Conservation (phyloP, 2,329 filamentous ascomycete species). For the Pestalotiopsis sp. region DNA sequence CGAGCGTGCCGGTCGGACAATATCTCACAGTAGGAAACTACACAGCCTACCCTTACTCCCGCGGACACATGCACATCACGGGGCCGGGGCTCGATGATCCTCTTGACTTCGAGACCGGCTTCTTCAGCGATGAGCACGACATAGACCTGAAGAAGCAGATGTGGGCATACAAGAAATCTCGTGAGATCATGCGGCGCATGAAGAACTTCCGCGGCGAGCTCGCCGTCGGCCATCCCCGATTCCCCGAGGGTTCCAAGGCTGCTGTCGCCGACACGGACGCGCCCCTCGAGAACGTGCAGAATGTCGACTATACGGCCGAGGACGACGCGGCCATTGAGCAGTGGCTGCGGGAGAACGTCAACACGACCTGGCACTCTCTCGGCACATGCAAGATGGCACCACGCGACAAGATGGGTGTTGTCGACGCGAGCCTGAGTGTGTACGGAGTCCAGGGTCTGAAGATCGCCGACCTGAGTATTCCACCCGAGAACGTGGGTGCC, state of each 20-base stretch:
- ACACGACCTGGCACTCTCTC: slow-evolving; percentile 45
- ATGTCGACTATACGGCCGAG: slow-evolving; percentile 49
- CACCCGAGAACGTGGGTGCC: slow-evolving; percentile 37
- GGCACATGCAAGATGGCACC: slow-evolving; percentile 46
- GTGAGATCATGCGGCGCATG: slow-evolving; percentile 61
- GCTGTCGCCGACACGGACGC: slow-evolving; percentile 36
- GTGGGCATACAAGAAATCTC: slow-evolving; percentile 66
- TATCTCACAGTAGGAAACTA: slow-evolving; percentile 57
- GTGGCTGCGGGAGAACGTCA: slow-evolving; percentile 37
- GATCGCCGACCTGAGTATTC: slow-evolving; percentile 38
- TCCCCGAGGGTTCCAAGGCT: slow-evolving; percentile 41
- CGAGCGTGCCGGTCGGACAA: slow-evolving; percentile 33
- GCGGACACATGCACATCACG: slow-evolving; percentile 63
- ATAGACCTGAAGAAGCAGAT: slow-evolving; percentile 59
- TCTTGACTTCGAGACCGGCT: slow-evolving; percentile 59
- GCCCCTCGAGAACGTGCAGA: slow-evolving; percentile 29
- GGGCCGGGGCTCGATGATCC: slow-evolving; percentile 40
- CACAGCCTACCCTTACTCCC: slow-evolving; percentile 62
- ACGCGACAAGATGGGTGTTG: slow-evolving; percentile 40
- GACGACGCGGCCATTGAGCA: slow-evolving; percentile 49
- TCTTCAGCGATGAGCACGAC: slow-evolving; percentile 50
- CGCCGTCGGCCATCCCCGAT: slow-evolving; percentile 44
- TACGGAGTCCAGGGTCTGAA: slow-evolving; percentile 43
- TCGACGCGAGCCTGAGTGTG: slow-evolving; percentile 41
- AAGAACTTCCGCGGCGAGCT: slow-evolving; percentile 50